Evolutionary conservation across 352 stramenopile genomes (phyloP).

Genomic region (Phytophthora gonapodyides): DNA sequence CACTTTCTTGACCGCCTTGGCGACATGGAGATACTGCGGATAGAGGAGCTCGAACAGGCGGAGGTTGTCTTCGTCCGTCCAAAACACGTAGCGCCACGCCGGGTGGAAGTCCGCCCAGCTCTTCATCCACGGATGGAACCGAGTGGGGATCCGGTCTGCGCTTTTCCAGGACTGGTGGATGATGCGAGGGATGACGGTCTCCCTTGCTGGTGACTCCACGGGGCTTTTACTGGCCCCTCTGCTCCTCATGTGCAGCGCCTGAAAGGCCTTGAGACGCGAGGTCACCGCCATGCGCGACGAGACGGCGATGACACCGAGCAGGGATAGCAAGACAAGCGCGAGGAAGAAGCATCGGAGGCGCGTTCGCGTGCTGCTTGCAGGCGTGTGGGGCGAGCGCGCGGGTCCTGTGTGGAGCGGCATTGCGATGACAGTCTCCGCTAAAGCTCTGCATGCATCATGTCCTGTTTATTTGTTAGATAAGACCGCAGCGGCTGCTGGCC

Average conservation of each 20-base stretch:
- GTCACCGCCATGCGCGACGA: constrained; percentile 15
- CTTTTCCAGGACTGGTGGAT: constrained; percentile 70
- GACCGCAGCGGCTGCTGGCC: no score
- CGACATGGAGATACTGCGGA: constrained; percentile 49
- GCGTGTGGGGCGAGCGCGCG: background rate
- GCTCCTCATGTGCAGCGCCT: background rate
- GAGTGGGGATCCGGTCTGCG: constrained; percentile 39
- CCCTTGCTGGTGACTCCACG: background rate
- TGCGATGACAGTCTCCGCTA: background rate
- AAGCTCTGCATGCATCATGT: background rate
- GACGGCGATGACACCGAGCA: constrained; percentile 20
- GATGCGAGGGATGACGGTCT: constrained; percentile 41
- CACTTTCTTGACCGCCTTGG: constrained; percentile 46
- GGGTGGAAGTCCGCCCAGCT: constrained; percentile 50
- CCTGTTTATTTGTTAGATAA: no score
- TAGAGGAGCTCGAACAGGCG: constrained; percentile 52
- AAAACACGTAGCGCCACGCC: constrained; percentile 62
- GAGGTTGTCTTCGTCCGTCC: constrained; percentile 60
- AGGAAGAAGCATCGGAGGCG: constrained; percentile 31
- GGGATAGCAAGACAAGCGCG: constrained; percentile 24
- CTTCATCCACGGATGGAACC: constrained; percentile 62
- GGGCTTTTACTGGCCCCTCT: background rate
- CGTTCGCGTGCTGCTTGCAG: background rate
- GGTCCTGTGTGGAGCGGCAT: background rate
- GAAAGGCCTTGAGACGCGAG: background rate